phyloP scores from a whole-genome alignment of 768 basidiomycete species.

The Russula sp. region DNA sequence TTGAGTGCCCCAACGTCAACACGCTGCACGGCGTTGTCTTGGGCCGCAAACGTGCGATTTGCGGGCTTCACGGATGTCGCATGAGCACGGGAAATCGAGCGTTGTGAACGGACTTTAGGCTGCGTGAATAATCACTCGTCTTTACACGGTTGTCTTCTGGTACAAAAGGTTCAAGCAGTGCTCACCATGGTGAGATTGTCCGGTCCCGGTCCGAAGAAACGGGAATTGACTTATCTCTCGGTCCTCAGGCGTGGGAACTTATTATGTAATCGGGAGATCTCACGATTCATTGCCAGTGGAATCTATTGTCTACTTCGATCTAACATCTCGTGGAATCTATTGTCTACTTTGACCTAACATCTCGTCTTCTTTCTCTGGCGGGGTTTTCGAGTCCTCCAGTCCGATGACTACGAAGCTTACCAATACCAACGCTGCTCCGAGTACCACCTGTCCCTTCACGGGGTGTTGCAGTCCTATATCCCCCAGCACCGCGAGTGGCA shows the following conservation, averaged over 20 bases:
- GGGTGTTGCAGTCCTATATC: slow-evolving; percentile 65
- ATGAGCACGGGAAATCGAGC: slow-evolving; percentile 47
- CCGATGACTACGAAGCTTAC: slow-evolving; percentile 76
- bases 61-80: slow-evolving; percentile 45
- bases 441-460: slow-evolving; percentile 54
- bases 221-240: slow-evolving; percentile 5
- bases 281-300: not conserved
- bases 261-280: not conserved
- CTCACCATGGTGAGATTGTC: slow-evolving; percentile 20
- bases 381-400: slow-evolving; percentile 44
- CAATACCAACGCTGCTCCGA: slow-evolving; percentile 77
- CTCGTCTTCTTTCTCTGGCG: slow-evolving; percentile 16
- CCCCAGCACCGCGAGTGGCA: slow-evolving; percentile 85
- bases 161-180: not conserved
- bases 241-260: not conserved
- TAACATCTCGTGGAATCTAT: not conserved
- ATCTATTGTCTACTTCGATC: slow-evolving; percentile 2
- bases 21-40: slow-evolving; percentile 48
- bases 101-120: slow-evolving; percentile 43
- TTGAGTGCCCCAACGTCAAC: slow-evolving; percentile 45
- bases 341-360: not conserved
- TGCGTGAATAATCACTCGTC: slow-evolving; percentile 4
- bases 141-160: not conserved
- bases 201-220: slow-evolving; percentile 10
- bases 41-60: slow-evolving; percentile 50